Percentiles rank a stretch among this genome's conserved stretches.
Evolutionary conservation across 306 rosid genomes (phyloP).

Genomic region (Oemleria cerasiformis): DNA sequence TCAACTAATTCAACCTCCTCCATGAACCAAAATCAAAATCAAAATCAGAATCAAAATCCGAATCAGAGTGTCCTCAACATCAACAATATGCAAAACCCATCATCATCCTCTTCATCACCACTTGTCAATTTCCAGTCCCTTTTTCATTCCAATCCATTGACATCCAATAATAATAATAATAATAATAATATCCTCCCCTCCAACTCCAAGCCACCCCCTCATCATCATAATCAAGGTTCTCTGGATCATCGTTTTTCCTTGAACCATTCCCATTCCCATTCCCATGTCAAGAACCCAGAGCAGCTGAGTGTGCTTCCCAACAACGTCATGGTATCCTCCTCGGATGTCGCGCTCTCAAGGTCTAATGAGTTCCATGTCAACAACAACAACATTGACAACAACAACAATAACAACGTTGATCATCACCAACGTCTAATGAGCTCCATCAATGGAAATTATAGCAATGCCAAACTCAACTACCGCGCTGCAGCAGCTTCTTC

Average conservation of each 20-base stretch:
- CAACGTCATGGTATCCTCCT: slow-evolving; percentile 29
- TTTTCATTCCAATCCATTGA: slow-evolving; percentile 33
- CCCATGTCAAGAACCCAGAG: slow-evolving; percentile 6
- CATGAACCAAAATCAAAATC: too few relatives aligned
- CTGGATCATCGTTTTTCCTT: slow-evolving; percentile 51
- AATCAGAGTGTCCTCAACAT: slow-evolving; percentile 29
- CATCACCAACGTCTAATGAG: slow-evolving; percentile 32
- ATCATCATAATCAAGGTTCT: slow-evolving; percentile 19
- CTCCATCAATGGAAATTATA: slow-evolving; percentile 37
- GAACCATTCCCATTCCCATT: slow-evolving; percentile 22
- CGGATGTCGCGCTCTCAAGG: slow-evolving; percentile 17
- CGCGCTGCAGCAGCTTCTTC: slow-evolving; percentile 40
- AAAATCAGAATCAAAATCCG: too few relatives aligned
- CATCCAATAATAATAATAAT: background rate
- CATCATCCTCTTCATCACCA: slow-evolving; percentile 9
- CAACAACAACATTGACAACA: slow-evolving; percentile 15
- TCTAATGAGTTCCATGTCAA: background rate
- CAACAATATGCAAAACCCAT: slow-evolving; percentile 43
- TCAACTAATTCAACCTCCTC: background rate
- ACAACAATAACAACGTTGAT: slow-evolving; percentile 7
- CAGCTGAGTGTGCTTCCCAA: slow-evolving; percentile 31
- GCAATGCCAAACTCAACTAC: slow-evolving; percentile 36
- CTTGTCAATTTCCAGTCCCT: slow-evolving; percentile 54
- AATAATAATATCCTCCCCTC: background rate
- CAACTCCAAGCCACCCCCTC: slow-evolving; percentile 23